phyloP scores from a whole-genome alignment of 306 rosid genomes.

The Prunus padus region DNA sequence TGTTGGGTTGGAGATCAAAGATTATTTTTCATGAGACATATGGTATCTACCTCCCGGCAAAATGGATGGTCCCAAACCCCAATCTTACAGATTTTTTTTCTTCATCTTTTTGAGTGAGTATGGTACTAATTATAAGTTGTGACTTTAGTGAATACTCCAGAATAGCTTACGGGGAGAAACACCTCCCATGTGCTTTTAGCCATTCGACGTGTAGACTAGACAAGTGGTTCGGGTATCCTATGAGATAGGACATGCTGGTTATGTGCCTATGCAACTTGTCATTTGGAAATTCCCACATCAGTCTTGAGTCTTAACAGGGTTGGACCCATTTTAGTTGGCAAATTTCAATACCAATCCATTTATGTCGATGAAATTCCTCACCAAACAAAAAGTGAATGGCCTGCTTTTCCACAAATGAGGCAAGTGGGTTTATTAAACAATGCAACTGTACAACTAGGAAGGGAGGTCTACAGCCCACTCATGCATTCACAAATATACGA shows the following conservation, averaged over 20 bases:
- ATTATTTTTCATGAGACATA: slow-evolving; percentile 20
- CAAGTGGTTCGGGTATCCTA: neutral
- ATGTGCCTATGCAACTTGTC: neutral
- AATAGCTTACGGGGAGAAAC: too few relatives aligned
- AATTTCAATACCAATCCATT: neutral
- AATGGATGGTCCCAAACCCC: slow-evolving; percentile 10
- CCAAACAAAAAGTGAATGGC: slow-evolving; percentile 2
- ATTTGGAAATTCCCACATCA: neutral
- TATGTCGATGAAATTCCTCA: neutral
- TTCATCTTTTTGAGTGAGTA: slow-evolving; percentile 10
- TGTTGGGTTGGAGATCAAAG: slow-evolving; percentile 32
- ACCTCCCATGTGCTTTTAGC: neutral
- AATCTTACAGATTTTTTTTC: neutral
- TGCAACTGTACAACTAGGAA: neutral
- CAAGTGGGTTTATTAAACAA: neutral
- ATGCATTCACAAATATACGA: neutral
- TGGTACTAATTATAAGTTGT: neutral
- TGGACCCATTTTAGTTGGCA: slow-evolving; percentile 20
- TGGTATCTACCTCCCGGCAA: slow-evolving; percentile 29
- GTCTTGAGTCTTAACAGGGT: neutral
- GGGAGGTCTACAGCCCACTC: neutral
- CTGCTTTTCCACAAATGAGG: neutral
- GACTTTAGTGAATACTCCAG: too few relatives aligned
- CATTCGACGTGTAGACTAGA: neutral
- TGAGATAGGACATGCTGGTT: neutral